Percentiles rank a stretch among this genome's conserved stretches.
Conservation (phyloP, 495 filamentous ascomycete species). For the Chaetomium fimeti region DNA sequence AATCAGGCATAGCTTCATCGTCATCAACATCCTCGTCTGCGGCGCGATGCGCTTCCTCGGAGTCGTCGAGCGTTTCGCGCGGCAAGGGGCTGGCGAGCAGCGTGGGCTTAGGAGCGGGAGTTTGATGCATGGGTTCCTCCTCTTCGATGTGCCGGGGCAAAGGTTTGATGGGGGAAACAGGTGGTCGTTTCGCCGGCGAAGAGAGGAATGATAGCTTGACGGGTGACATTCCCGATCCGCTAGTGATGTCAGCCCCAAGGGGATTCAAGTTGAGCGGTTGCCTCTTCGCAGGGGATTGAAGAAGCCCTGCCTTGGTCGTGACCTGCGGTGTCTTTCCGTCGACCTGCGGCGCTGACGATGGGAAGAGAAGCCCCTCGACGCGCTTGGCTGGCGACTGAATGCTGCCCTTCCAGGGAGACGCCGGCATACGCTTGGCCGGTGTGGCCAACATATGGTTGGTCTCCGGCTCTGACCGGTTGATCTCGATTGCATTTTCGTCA, state of each 20-base stretch:
- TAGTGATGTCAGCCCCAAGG: slow-evolving; percentile 10
- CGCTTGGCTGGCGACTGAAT: slow-evolving; percentile 51
- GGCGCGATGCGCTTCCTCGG: background rate
- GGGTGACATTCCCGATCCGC: slow-evolving; percentile 25
- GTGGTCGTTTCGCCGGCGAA: slow-evolving; percentile 50
- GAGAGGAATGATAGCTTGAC: slow-evolving; percentile 46
- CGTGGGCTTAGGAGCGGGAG: slow-evolving; percentile 33
- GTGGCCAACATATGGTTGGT: slow-evolving; percentile 40
- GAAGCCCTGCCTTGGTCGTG: slow-evolving; percentile 41
- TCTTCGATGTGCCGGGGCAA: slow-evolving; percentile 17
- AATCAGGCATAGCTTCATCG: slow-evolving; percentile 29
- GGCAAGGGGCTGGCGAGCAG: slow-evolving; percentile 45
- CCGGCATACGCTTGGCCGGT: slow-evolving; percentile 48
- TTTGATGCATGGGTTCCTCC: slow-evolving; percentile 11
- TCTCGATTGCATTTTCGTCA: slow-evolving; percentile 20
- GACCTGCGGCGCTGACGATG: background rate
- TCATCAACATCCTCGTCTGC: slow-evolving; percentile 11
- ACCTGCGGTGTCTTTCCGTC: slow-evolving; percentile 26
- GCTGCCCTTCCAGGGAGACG: slow-evolving; percentile 49
- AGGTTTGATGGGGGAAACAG: slow-evolving; percentile 41
- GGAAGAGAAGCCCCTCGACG: slow-evolving; percentile 30
- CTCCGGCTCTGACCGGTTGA: slow-evolving; percentile 26
- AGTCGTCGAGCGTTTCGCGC: slow-evolving; percentile 8
- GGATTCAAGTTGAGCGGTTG: slow-evolving; percentile 42
- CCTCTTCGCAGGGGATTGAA: slow-evolving; percentile 53